A percentile compares a stretch with the other conserved stretches of the same genome.
phyloP scores from a whole-genome alignment of 176 grass and related monocot species.

The Cenchrus fungigraminus region DNA sequence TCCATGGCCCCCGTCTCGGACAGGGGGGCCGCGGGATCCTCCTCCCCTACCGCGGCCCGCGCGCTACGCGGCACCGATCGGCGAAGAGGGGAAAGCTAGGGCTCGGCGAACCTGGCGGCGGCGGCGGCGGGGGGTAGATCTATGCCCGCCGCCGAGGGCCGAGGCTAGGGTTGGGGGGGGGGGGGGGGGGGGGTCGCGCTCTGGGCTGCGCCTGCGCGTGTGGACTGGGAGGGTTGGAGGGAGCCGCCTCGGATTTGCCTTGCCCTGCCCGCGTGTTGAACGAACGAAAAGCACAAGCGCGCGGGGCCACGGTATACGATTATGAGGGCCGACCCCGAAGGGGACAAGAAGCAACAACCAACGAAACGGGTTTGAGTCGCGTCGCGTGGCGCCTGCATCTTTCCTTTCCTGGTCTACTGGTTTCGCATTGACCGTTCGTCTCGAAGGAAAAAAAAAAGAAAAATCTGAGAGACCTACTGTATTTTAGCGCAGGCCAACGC shows the following conservation, averaged over 20 bases:
- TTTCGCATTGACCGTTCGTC: background rate
- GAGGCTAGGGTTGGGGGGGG: conserved; percentile 43
- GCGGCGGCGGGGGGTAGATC: conserved; percentile 36
- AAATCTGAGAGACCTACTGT: too few relatives aligned
- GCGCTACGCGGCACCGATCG: conserved; percentile 21
- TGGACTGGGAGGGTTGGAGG: conserved; percentile 30
- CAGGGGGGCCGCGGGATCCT: conserved; percentile 12
- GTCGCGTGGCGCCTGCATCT: background rate
- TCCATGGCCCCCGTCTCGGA: conserved; percentile 52
- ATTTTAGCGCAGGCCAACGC: too few relatives aligned
- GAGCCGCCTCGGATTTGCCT: background rate
- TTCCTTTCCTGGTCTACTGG: background rate
- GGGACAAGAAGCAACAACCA: too few relatives aligned
- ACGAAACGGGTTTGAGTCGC: background rate
- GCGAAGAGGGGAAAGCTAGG: background rate
- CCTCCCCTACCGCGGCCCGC: conserved; percentile 9
- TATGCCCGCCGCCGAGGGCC: background rate
- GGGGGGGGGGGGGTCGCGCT: background rate
- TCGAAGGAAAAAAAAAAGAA: background rate
- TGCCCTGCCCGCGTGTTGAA: background rate
- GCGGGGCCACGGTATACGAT: background rate
- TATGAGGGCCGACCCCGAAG: too few relatives aligned
- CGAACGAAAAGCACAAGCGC: background rate
- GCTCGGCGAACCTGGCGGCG: conserved; percentile 7
- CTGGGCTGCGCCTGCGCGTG: conserved; percentile 10